Evolutionary conservation across 768 basidiomycete species (phyloP), one percentile per base, ranked within the genome.

Genomic region (Xerocomus brunneocitrinus): DNA sequence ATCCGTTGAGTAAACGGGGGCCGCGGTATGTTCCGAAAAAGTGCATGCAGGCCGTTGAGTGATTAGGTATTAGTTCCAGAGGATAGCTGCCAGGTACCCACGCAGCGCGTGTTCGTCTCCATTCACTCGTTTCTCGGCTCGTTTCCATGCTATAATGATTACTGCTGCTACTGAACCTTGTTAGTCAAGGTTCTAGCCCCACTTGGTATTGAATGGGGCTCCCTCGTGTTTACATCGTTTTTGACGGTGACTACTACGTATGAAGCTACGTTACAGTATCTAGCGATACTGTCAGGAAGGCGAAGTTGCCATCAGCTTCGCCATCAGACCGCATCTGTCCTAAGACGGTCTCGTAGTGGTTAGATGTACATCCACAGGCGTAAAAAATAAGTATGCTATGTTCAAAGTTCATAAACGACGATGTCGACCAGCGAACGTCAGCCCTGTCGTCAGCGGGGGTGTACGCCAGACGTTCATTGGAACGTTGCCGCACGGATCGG

Each of bases 401-500:
- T 25, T 28, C 8, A 57, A 12, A 48, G 63, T 58, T 28, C 57
- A 58, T 59, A 50, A 41, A 39, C 8, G 38, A 49, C 36, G 19
- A 52, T 49, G 27, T 67, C 66, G 59, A 52, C 67, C 58, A 50
- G 68, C 67, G 49, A 67, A 16, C 40, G 38, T 36, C 3, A 24
- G 43, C 49, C 50, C 32, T 41, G 57, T 46, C 58, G 54, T 53
- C 51, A 35, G 44, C 38, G 27, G 41, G 32, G 41, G 32, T 28
- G 51, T 9, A 31, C n/a, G 30, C 22, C 28, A 22, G 7, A 35
- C 24, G 19, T 52, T 62, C 52, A 64, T 58, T 58, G 65, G 58
- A 68, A 67, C 12, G 67, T 68, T 36, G 69, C 65, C 13, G 67
- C 69, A 3, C 67, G 67, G 30, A 62, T 3, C 5, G 67, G 67